phyloP scores from a whole-genome alignment of 768 basidiomycete genomes.

The Leccinum incarnatum region DNA sequence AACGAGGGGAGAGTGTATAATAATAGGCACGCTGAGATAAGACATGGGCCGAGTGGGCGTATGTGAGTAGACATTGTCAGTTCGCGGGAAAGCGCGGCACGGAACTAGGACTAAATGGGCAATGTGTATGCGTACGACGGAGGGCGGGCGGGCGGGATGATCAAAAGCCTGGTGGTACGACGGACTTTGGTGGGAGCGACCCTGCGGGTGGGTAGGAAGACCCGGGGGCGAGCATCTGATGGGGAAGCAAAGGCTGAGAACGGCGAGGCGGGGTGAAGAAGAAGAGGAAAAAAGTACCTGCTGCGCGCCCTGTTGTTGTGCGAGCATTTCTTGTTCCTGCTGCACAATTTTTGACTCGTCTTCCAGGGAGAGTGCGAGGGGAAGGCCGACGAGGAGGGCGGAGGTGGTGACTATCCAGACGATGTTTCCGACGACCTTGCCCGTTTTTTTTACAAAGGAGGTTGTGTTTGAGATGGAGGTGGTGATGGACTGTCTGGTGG shows the following conservation, averaged over 20 bases:
- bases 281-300: conserved; percentile 52
- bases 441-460: conserved; percentile 60
- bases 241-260: conserved; percentile 15
- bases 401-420: conserved; percentile 96
- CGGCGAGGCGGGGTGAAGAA: not conserved
- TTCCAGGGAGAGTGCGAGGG: conserved; percentile 89
- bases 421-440: conserved; percentile 78
- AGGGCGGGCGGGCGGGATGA: not conserved
- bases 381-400: conserved; percentile 89
- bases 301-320: conserved; percentile 90
- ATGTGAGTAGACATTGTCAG: conserved; percentile 9
- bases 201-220: conserved; percentile 56
- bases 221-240: conserved; percentile 68
- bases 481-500: conserved; percentile 76
- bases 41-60: conserved; percentile 19
- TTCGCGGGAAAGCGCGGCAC: conserved; percentile 13
- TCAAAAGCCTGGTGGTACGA: conserved; percentile 88
- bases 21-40: conserved; percentile 29
- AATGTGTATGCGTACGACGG: not conserved
- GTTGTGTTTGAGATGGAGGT: conserved; percentile 59
- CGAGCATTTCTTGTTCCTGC: conserved; percentile 92
- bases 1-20: conserved; percentile 27
- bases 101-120: conserved; percentile 10
- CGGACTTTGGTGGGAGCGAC: conserved; percentile 43
- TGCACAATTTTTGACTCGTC: conserved; percentile 94